Evolutionary conservation across 164 flowering plant species (phyloP), one percentile per base, ranked within the genome.

Genomic region (Brasenia schreberi): DNA sequence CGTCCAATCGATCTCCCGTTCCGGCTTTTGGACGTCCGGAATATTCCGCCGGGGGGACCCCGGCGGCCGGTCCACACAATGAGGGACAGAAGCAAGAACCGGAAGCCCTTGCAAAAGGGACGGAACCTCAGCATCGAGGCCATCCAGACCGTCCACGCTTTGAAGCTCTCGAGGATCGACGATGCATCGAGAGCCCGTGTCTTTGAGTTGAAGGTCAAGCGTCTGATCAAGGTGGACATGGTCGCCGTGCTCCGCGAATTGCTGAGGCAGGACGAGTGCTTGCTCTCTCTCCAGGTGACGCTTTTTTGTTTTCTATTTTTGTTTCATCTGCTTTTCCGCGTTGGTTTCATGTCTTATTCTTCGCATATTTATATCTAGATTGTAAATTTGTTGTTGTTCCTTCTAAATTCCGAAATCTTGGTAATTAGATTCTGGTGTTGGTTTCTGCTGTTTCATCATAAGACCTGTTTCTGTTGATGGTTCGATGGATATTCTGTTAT

Each of bases 61-160:
- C 53, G 7, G 10, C 62, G 27, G 27, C 19, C 62, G n/a, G 62
- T 60, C n/a, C 62, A 60, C 43, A 69, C 63, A n/a, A 82, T 83
- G 89, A 83, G 88, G 63, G 86, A 82, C 76, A 70, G 91, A 62
- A 76, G 90, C 78, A 82, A 86, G 80, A 87, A 87, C 66, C 77
- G 91, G 42, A 87, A 81, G 66, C 96, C 85, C 11, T 71, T 90
- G 68, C 96, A 90, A 79, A 81, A 72, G 66, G 90, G 94, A 7
- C 79, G 91, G 67, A 70, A 67, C 61, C 81, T 87, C 64, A 87
- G 92, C 77, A 84, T 77, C 70, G 92, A 90, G 74, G 90, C 92
- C 18, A 86, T 90, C 63, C 94, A 90, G 65, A 71, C 94, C 1
- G 79, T 85, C 61, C 94, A 90, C 71, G 72, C 86, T 2, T 69